A percentile compares a stretch with the other conserved stretches of the same genome.
Conservation (phyloP, 108 stramenopile genomes). For the Cyclotella sp. region DNA sequence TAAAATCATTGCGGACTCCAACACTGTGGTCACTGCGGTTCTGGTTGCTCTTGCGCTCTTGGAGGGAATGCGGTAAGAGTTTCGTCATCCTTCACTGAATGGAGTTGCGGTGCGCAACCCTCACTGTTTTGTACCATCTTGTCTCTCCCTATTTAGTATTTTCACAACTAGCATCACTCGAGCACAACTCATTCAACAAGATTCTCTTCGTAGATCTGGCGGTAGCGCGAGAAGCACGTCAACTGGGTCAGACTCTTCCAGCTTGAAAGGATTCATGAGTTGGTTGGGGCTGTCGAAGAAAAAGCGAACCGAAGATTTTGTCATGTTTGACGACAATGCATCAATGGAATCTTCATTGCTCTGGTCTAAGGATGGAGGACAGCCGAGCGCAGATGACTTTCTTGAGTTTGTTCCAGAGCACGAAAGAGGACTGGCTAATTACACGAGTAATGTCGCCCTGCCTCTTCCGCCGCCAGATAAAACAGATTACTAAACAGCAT, state of each 20-base stretch:
- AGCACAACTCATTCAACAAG: background rate
- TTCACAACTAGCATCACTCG: background rate
- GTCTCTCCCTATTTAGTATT: background rate
- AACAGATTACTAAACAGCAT: constrained; percentile 25
- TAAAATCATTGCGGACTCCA: constrained; percentile 14
- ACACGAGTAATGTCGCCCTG: constrained; percentile 14
- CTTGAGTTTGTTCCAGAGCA: constrained; percentile 49
- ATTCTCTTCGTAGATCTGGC: background rate
- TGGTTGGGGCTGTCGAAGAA: constrained; percentile 33
- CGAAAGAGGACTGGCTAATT: constrained; percentile 36
- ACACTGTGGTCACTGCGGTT: constrained; percentile 25
- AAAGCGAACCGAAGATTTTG: constrained; percentile 39
- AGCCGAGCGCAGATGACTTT: constrained; percentile 46
- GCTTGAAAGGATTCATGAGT: constrained; percentile 20
- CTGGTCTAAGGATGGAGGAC: constrained; percentile 42
- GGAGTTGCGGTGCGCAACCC: background rate
- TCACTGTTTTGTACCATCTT: background rate
- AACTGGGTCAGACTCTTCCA: background rate
- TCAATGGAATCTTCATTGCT: constrained; percentile 49
- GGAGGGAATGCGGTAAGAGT: constrained; percentile 35
- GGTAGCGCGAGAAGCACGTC: background rate
- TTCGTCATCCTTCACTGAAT: background rate
- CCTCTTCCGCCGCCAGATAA: constrained; percentile 37
- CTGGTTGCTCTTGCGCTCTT: constrained; percentile 28
- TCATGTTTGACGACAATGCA: constrained; percentile 49